Percentiles rank a stretch among this genome's conserved stretches.
These are phyloP conservation scores for Groenewaldozyma sp. DNA, from an alignment of 1,139 yeast species.

Conservation along the genomic window DNA sequence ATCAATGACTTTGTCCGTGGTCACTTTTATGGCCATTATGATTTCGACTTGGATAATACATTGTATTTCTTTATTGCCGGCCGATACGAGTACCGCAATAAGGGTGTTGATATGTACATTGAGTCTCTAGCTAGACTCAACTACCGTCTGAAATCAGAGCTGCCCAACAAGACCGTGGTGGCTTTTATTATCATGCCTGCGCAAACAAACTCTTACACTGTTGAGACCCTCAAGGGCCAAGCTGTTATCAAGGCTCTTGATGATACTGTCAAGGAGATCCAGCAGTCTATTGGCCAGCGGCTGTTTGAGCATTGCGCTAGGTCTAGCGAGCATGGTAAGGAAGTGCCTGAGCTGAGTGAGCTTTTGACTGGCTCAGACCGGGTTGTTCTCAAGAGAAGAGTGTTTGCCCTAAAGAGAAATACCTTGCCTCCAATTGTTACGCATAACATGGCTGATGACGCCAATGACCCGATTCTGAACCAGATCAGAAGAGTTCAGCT, in stretches of 20 bases:
- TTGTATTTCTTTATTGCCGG: conserved; percentile 95
- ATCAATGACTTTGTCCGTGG: conserved; percentile 93
- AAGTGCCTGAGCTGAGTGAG: conserved; percentile 63
- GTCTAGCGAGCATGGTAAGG: conserved; percentile 55
- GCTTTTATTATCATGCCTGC: conserved; percentile 99
- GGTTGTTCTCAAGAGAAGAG: conserved; percentile 83
- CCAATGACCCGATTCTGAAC: conserved; percentile 81
- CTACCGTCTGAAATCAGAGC: conserved; percentile 70
- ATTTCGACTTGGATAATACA: conserved; percentile 89
- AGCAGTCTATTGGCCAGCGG: conserved; percentile 77
- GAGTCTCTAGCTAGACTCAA: conserved; percentile 89
- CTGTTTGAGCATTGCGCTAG: conserved; percentile 87
- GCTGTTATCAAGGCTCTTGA: conserved; percentile 91
- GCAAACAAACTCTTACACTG: conserved; percentile 84
- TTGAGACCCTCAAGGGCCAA: conserved; percentile 92
- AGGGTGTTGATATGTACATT: conserved; percentile 93
- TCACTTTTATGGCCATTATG: conserved; percentile 93
- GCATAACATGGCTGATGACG: conserved; percentile 94
- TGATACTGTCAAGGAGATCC: conserved; percentile 81
- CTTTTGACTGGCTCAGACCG: conserved; percentile 81
- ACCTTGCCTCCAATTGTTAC: conserved; percentile 92
- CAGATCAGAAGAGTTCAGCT: conserved; percentile 88
- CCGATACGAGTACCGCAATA: conserved; percentile 91
- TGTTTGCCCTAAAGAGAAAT: conserved; percentile 83
- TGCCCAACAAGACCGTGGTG: conserved; percentile 85